Conservation (phyloP, 192 early-diverging fungal genomes). For the Backusella liffmaniae region DNA sequence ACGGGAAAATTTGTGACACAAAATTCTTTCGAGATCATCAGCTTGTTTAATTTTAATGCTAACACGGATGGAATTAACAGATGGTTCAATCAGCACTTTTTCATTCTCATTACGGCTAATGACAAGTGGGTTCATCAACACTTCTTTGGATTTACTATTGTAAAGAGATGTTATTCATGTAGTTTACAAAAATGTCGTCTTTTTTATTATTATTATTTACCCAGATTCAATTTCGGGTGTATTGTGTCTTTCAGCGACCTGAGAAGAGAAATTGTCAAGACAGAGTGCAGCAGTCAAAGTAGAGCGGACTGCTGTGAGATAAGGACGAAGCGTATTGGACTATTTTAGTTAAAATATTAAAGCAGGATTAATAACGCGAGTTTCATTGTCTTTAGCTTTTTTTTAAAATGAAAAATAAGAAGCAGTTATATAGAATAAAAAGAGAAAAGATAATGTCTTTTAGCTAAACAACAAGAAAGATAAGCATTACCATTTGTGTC, state of each 20-base stretch:
- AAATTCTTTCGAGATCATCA: constrained; percentile 92
- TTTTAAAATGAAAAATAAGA: background rate
- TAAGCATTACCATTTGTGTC: background rate
- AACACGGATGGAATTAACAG: constrained; percentile 92
- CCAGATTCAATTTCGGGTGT: constrained; percentile 95
- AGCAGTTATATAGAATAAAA: background rate
- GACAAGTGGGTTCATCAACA: constrained; percentile 84
- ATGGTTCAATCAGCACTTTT: constrained; percentile 87
- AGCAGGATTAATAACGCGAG: background rate
- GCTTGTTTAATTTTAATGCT: constrained; percentile 97
- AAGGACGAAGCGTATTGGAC: constrained; percentile 97
- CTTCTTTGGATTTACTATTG: constrained; percentile 50
- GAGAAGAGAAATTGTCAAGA: constrained; percentile 96
- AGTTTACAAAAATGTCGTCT: too few relatives aligned
- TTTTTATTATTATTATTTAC: constrained; percentile 36
- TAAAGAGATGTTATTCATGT: background rate
- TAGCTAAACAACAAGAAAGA: background rate
- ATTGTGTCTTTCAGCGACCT: constrained; percentile 97
- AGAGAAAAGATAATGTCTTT: background rate
- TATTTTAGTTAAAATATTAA: constrained; percentile 33
- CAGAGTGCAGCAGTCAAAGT: constrained; percentile 94
- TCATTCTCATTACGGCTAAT: constrained; percentile 96
- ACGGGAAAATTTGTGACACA: constrained; percentile 96
- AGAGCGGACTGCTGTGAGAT: constrained; percentile 90
- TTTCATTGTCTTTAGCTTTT: background rate